phyloP scores from a whole-genome alignment of 371 early-diverging fungal genomes.

The Mucor plumbeus region DNA sequence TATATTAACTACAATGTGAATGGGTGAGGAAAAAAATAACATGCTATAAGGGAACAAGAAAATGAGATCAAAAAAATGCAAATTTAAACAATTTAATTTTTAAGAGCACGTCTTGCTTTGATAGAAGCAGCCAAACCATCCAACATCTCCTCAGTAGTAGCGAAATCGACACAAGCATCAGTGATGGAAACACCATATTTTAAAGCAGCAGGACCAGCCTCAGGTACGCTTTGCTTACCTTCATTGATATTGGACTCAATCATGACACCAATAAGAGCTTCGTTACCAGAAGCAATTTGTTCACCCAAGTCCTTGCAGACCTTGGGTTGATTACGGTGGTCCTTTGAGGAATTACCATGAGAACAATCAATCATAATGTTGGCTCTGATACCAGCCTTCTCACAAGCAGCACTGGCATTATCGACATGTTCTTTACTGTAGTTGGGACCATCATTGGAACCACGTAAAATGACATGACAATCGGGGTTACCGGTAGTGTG shows the following conservation, averaged over 20 bases:
- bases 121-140: constrained; percentile 65
- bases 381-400: constrained; percentile 61
- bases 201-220: constrained; percentile 62
- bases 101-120: constrained; percentile 61
- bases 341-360: constrained; percentile 87
- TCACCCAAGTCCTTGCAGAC: constrained; percentile 44
- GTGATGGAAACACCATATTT: constrained; percentile 80
- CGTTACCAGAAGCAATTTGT: constrained; percentile 52
- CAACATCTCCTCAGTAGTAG: constrained; percentile 70
- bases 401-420: constrained; percentile 61
- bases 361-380: constrained; percentile 93
- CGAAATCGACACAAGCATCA: constrained; percentile 84
- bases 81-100: constrained; percentile 11
- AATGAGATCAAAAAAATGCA: constrained; percentile 37
- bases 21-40: neutral
- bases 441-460: constrained; percentile 89
- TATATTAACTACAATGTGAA: neutral
- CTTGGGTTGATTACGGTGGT: constrained; percentile 78
- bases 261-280: constrained; percentile 79
- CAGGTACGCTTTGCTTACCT: constrained; percentile 74
- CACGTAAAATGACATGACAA: constrained; percentile 91
- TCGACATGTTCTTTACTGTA: constrained; percentile 75
- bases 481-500: constrained; percentile 77
- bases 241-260: constrained; percentile 82
- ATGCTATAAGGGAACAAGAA: constrained; percentile 1